Evolutionary conservation across 2,329 filamentous ascomycete species (phyloP).

Genomic region (Diaporthe sp.): DNA sequence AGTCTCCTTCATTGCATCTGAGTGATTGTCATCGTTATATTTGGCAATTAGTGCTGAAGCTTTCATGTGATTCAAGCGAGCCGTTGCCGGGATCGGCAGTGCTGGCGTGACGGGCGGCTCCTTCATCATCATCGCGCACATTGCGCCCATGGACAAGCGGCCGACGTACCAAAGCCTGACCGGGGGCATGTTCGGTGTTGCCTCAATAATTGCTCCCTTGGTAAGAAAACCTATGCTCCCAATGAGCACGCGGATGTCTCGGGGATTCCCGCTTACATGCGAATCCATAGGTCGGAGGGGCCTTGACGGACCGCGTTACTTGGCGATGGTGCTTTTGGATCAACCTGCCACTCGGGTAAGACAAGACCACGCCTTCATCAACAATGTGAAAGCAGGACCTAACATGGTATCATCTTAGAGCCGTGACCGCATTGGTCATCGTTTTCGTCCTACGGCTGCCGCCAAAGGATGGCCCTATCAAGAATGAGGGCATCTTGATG

Average conservation of each 20-base stretch:
- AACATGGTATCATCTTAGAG: not conserved
- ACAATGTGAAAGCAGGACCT: too few relatives aligned
- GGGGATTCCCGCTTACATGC: not conserved
- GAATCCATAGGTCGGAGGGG: not conserved
- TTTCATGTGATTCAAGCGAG: slow-evolving; percentile 36
- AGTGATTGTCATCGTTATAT: too few relatives aligned
- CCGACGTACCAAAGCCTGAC: slow-evolving; percentile 53
- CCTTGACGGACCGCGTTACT: not conserved
- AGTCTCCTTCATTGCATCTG: not conserved
- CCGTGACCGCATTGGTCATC: not conserved
- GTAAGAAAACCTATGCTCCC: not conserved
- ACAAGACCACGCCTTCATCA: not conserved
- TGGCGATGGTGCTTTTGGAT: slow-evolving; percentile 27
- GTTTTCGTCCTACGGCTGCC: not conserved
- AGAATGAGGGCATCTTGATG: not conserved
- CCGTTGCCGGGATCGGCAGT: slow-evolving; percentile 51
- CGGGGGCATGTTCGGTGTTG: slow-evolving; percentile 58
- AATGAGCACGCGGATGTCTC: not conserved
- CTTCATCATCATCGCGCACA: slow-evolving; percentile 53
- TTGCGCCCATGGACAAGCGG: slow-evolving; percentile 46
- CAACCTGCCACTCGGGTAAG: slow-evolving; percentile 17
- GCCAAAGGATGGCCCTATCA: not conserved
- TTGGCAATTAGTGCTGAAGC: not conserved
- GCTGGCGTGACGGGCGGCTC: slow-evolving; percentile 59
- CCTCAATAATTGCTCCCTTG: slow-evolving; percentile 60